These are phyloP conservation scores for Sedum album DNA, from an alignment of 164 flowering plant genomes.

Conservation along the genomic window DNA sequence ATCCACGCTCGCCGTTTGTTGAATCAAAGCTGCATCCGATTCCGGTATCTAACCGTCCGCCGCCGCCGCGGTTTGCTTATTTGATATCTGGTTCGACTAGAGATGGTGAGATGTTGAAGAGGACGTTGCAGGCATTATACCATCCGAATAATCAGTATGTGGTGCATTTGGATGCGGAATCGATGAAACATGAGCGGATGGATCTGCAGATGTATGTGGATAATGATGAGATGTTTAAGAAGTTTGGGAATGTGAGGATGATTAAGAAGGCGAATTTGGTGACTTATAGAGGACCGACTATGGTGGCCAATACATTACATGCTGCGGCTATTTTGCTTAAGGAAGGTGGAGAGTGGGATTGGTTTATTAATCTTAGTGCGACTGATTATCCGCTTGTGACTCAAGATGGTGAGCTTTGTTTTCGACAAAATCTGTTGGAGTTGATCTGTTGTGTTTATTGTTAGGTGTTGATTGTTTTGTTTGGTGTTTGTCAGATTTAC, in stretches of 20 bases:
- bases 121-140: not conserved
- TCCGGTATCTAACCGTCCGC: not conserved
- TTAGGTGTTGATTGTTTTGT: not conserved
- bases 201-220: not conserved
- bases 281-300: not conserved
- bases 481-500: constrained; percentile 35
- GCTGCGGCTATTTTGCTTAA: not conserved
- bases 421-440: not conserved
- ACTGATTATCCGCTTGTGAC: not conserved
- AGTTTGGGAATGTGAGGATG: not conserved
- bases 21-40: not conserved
- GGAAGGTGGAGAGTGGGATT: not conserved
- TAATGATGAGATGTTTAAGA: not conserved
- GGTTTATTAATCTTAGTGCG: not conserved
- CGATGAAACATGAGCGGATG: not conserved
- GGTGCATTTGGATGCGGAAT: not conserved
- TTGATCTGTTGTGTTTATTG: no score
- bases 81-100: not conserved
- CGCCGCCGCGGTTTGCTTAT: not conserved
- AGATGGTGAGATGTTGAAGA: not conserved
- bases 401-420: not conserved
- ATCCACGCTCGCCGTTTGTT: not conserved
- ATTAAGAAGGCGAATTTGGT: not conserved
- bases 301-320: not conserved
- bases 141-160: not conserved